These are phyloP conservation scores for Cystoderma amianthinum DNA, from an alignment of 768 basidiomycete species.

Conservation along the genomic window DNA sequence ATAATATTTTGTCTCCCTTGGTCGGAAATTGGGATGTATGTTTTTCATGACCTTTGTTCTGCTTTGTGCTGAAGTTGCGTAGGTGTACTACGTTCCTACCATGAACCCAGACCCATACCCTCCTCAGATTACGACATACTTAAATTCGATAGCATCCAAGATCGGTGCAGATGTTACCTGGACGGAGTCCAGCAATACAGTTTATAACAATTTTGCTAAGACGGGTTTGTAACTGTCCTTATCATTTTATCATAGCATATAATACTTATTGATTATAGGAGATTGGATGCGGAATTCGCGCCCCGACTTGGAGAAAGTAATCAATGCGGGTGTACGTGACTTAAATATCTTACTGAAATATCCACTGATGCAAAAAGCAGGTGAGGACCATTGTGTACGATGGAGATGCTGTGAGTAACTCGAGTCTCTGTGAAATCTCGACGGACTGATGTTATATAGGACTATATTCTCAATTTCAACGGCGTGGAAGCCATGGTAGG, in stretches of 20 bases:
- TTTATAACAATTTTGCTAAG: constrained; percentile 41
- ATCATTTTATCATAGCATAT: too few species aligned
- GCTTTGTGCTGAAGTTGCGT: neutral
- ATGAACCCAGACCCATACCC: constrained; percentile 44
- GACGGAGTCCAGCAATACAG: constrained; percentile 29
- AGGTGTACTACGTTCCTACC: constrained; percentile 45
- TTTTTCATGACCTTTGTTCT: neutral
- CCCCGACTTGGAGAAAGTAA: constrained; percentile 46
- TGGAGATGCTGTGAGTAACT: constrained; percentile 51
- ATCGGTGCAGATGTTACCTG: constrained; percentile 41
- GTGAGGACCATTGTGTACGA: constrained; percentile 43
- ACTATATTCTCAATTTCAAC: constrained; percentile 47
- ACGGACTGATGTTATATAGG: too few species aligned
- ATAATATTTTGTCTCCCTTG: constrained; percentile 43
- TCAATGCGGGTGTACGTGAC: constrained; percentile 42
- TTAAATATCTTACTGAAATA: too few species aligned
- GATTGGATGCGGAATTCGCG: constrained; percentile 54
- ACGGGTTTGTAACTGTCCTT: too few species aligned
- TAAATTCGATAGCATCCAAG: constrained; percentile 20
- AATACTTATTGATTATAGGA: too few species aligned
- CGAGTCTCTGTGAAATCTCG: too few species aligned
- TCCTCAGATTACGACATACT: constrained; percentile 27
- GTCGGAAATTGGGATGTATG: constrained; percentile 47
- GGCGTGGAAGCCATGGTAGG: constrained; percentile 54
- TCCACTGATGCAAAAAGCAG: constrained; percentile 10